Percentiles rank a stretch among this genome's conserved stretches.
These are phyloP conservation scores for Fusarium sp. DNA, from an alignment of 2,329 filamentous ascomycete genomes.

Conservation along the genomic window DNA sequence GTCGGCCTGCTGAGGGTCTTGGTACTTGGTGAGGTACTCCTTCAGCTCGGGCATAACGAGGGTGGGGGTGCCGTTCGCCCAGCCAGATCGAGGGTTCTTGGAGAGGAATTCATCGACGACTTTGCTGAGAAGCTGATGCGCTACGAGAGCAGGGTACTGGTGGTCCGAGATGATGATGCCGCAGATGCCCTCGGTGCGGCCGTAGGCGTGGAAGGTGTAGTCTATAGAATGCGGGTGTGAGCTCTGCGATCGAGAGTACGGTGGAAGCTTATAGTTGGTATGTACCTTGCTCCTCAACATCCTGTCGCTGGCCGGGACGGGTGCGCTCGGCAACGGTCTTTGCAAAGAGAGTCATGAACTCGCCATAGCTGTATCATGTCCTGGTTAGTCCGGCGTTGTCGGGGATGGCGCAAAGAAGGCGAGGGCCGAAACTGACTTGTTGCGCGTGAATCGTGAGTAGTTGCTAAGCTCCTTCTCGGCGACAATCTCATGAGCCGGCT, in stretches of 20 bases:
- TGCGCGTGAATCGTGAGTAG: conserved; percentile 85
- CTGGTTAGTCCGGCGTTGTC: conserved; percentile 21
- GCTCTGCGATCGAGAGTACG: conserved; percentile 7
- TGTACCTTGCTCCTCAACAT: conserved; percentile 85
- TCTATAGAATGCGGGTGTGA: conserved; percentile 56
- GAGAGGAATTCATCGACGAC: conserved; percentile 89
- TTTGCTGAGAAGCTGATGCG: conserved; percentile 89
- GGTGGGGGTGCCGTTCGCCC: conserved; percentile 68
- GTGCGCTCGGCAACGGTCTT: conserved; percentile 92
- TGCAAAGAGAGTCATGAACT: conserved; percentile 87
- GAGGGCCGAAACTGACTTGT: conserved; percentile 67
- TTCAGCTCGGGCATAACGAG: conserved; percentile 81
- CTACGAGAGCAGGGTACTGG: conserved; percentile 83
- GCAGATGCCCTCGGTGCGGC: conserved; percentile 80
- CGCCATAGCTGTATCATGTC: conserved; percentile 60
- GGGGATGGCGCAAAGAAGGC: conserved; percentile 3
- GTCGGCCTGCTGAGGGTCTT: conserved; percentile 90
- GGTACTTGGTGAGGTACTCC: conserved; percentile 82
- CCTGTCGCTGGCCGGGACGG: conserved; percentile 84
- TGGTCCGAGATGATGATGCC: conserved; percentile 85
- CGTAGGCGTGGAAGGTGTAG: conserved; percentile 85
- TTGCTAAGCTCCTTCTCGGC: conserved; percentile 83
- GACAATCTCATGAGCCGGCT: conserved; percentile 83
- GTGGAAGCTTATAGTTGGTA: neutral
- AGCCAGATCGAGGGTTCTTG: conserved; percentile 80